Evolutionary conservation across 176 grass and related monocot genomes (phyloP), one percentile per base, ranked within the genome.

Genomic region (Phyllostachys edulis): DNA sequence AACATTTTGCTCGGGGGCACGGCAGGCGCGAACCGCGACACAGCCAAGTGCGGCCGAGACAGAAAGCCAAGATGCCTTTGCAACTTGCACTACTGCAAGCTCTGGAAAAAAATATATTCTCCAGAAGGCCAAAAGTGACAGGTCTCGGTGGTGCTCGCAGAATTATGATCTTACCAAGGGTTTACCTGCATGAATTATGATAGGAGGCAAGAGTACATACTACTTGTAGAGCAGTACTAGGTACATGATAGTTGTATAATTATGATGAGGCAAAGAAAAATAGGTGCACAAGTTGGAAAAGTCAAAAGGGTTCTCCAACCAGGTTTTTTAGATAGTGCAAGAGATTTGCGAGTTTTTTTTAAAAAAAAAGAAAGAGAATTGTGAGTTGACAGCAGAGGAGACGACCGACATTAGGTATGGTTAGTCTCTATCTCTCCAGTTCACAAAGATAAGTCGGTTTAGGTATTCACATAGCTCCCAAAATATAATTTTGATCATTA

Each of bases 1-100:
- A 36, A 26, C 50, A 12, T 9, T 27, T 57, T 21, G 27, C 46
- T 24, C 49, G 45, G 26, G 42, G 40, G 7, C 9, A 21, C 16
- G 54, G 37, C 39, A 29, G 27, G 29, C 16, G 29, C 70, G 77
- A 76, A 32, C 39, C 62, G 76, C 61, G 76, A 75, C 75, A 63
- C 29, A 18, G 11, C 20, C 27, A 17, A 79, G 76, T 80, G 83
- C 83, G 55, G 67, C 56, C 56, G 56, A 59, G 67, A 82, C 83
- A 80, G 78, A 86, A 86, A 71, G 88, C 83, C 77, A 71, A 82
- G 71, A 86, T 71, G 78, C 83, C 55, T 21, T 82, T 26, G 37
- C 88, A 69, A 85, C 82, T 76, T 85, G 77, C 54, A 20, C 76
- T 6, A 34, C 18, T 7, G 24, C 70, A 50, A 39, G 72, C 21